These are phyloP conservation scores for Aspergillus panamensis DNA, from an alignment of 495 filamentous ascomycete species.

Conservation along the genomic window DNA sequence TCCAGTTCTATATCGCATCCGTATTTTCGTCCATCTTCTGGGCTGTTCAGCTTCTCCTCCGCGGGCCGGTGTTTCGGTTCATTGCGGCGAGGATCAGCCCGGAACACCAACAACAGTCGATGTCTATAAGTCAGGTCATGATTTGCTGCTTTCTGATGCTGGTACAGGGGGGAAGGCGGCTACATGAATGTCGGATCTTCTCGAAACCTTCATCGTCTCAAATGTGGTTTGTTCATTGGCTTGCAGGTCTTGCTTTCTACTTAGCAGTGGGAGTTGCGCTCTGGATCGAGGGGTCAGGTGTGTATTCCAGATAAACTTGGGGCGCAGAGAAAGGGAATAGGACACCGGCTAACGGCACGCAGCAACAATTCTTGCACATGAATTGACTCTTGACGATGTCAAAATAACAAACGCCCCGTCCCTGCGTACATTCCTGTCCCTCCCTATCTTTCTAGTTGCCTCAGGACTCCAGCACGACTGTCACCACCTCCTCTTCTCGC, in stretches of 20 bases:
- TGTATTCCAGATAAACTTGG: background rate
- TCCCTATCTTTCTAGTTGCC: slow-evolving; percentile 67
- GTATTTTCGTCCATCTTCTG: slow-evolving; percentile 72
- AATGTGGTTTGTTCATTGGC: slow-evolving; percentile 84
- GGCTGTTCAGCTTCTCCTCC: slow-evolving; percentile 59
- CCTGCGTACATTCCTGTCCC: slow-evolving; percentile 55
- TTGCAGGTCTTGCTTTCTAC: slow-evolving; percentile 78
- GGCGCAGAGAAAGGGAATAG: slow-evolving; percentile 13
- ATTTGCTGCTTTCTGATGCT: slow-evolving; percentile 68
- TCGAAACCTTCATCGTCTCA: slow-evolving; percentile 61
- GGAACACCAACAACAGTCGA: slow-evolving; percentile 41
- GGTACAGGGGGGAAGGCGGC: slow-evolving; percentile 67
- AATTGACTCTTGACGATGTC: slow-evolving; percentile 32
- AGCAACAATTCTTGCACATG: slow-evolving; percentile 32
- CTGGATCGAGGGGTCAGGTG: slow-evolving; percentile 84
- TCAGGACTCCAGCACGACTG: slow-evolving; percentile 77
- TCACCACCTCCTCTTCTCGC: slow-evolving; percentile 72
- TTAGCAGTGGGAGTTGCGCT: slow-evolving; percentile 63
- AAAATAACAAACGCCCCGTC: slow-evolving; percentile 45
- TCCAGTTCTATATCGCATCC: slow-evolving; percentile 78
- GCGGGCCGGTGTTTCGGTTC: slow-evolving; percentile 49
- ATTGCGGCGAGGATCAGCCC: slow-evolving; percentile 36
- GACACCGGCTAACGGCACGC: slow-evolving; percentile 15
- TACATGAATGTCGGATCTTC: slow-evolving; percentile 66
- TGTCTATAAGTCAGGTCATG: slow-evolving; percentile 63